Evolutionary conservation across 768 basidiomycete genomes (phyloP).

Genomic region (Boletus coccyginus): DNA sequence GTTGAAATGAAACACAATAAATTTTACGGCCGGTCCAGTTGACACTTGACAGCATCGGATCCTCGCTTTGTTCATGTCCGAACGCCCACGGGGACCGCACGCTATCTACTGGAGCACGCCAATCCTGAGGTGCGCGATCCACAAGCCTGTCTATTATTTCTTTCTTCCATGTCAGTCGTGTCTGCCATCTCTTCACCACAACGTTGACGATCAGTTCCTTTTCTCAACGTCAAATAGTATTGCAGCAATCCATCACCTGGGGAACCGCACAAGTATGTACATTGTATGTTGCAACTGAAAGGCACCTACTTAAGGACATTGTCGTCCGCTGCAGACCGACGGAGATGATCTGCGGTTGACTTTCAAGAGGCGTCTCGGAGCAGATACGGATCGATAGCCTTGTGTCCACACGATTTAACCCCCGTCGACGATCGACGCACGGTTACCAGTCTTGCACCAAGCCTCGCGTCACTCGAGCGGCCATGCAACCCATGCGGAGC

Average conservation of each 20-base stretch:
- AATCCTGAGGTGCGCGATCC: no score
- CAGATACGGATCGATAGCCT: neutral
- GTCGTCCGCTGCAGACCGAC: neutral
- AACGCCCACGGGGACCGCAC: conserved; percentile 17
- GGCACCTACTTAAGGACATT: no score
- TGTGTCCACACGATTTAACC: neutral
- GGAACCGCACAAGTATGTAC: neutral
- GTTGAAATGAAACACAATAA: conserved; percentile 12
- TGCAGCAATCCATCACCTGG: neutral
- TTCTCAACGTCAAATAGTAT: no score
- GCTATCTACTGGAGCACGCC: no score
- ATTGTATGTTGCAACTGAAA: neutral
- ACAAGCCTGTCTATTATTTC: no score
- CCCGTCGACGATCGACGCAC: neutral
- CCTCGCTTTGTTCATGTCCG: conserved; percentile 25
- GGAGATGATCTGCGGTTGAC: neutral
- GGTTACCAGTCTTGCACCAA: neutral
- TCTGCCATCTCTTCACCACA: no score
- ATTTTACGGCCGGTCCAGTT: conserved; percentile 1
- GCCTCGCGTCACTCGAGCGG: neutral
- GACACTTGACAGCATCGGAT: neutral
- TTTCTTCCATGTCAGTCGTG: neutral
- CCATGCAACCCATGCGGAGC: neutral
- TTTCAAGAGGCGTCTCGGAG: conserved; percentile 4
- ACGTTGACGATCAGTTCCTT: no score